Conservation (phyloP, 1,284 basidiomycete genomes). For the Gymnopus androsaceus region DNA sequence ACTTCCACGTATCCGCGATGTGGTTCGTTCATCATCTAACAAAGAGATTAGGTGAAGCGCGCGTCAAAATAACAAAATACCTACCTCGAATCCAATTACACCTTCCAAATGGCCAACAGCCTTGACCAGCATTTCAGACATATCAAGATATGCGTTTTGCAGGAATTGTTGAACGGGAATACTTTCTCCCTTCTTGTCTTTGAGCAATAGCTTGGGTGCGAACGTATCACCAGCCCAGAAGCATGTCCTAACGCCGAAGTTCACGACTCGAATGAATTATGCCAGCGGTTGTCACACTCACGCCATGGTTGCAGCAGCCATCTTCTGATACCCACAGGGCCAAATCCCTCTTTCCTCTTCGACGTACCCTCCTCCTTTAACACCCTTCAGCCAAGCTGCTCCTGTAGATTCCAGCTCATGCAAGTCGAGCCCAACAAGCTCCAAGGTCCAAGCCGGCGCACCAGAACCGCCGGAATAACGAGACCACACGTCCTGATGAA, state of each 20-base stretch:
- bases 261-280: too few relatives aligned
- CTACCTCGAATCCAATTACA: constrained; percentile 88
- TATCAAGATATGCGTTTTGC: constrained; percentile 80
- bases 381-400: constrained; percentile 82
- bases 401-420: constrained; percentile 75
- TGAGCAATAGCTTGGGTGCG: constrained; percentile 70
- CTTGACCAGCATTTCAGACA: constrained; percentile 72
- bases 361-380: constrained; percentile 70
- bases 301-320: constrained; percentile 84
- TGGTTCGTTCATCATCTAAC: constrained; percentile 94
- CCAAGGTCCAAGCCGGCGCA: constrained; percentile 90
- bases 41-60: neutral
- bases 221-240: constrained; percentile 92
- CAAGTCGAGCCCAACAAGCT: constrained; percentile 79
- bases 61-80: constrained; percentile 16
- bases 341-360: constrained; percentile 80
- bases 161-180: constrained; percentile 81
- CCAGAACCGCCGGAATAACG: constrained; percentile 92
- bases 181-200: constrained; percentile 45
- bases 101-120: constrained; percentile 75
- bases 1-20: constrained; percentile 91
- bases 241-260: constrained; percentile 55
- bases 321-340: constrained; percentile 89
- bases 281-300: too few relatives aligned
- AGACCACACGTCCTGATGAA: constrained; percentile 96